Base-by-base conservation (phyloP, 2,329 filamentous ascomycete species). In the Didymella sp. region DNA sequence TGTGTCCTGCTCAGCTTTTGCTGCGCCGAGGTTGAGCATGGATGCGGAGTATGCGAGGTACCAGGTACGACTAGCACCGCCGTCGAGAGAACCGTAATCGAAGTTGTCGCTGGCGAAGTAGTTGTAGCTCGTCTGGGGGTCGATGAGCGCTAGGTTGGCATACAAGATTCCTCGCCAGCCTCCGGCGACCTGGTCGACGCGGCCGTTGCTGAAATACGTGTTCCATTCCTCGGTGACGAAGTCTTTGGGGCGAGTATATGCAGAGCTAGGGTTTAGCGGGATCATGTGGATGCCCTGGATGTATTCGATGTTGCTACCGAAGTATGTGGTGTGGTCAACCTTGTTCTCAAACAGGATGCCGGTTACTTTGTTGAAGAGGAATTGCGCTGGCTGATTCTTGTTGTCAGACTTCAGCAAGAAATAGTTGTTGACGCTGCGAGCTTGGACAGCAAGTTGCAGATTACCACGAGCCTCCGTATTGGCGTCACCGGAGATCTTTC, bases 281-380 rank as follows among this genome's bases (percentile, higher is more conserved):
- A 96, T 84, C 91, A 96, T 95, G 76, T 95, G 90, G 65, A 96
- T 95, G 49, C 75, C 86, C 71, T 88, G 80, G 46, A 96, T 85
- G 68, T 86, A 92, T 77, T 96, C 91, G 4, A 79, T 56, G 21
- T 74, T 73, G 9, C 51, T 76, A 37, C 92, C 92, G 70, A 99
- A 99, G 77, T 93, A 98, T 0, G 95, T 77, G 4, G 90, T 90
- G 76, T 98, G 93, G 74, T 99, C 92, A 55, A 93, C 84, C 77
- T 99, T 99, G 80, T 98, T 98, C 79, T 98, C 95, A 68, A 98
- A 98, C 12, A 96, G 75, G 4, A 88, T 87, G 8, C 85, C 85
- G 2, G 85, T 84, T 2, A 84, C 85, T 77, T 91, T 93, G 81
- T 98, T 99, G 44, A 82, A 86, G 60, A 93, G 87, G 71, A 96